phyloP scores from a whole-genome alignment of 2,329 filamentous ascomycete species.

The Neonectria coccinea region DNA sequence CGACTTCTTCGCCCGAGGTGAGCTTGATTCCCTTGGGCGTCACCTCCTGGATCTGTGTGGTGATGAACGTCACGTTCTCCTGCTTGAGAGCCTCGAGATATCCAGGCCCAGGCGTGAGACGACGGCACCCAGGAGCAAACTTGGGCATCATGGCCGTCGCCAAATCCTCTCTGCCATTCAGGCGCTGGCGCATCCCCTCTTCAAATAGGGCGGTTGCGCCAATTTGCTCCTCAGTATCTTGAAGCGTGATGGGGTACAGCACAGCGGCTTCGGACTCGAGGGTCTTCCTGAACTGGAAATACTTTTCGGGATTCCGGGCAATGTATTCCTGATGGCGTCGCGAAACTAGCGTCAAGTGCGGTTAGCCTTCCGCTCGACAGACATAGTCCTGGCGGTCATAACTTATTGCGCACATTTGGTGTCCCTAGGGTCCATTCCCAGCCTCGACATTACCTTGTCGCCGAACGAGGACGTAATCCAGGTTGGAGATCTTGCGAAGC shows the following conservation, averaged over 20 bases:
- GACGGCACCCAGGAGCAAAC: conserved; percentile 28
- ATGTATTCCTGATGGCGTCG: conserved; percentile 23
- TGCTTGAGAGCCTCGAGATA: conserved; percentile 29
- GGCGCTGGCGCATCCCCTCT: conserved; percentile 16
- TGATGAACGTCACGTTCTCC: conserved; percentile 25
- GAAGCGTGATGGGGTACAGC: conserved; percentile 15
- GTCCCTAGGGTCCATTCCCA: conserved; percentile 23
- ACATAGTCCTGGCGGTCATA: background rate
- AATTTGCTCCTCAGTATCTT: conserved; percentile 10
- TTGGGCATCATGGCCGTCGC: conserved; percentile 14
- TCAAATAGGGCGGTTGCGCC: background rate
- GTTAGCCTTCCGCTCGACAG: background rate
- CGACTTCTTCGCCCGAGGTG: conserved; percentile 8
- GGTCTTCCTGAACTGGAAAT: conserved; percentile 19
- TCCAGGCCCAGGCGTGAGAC: conserved; percentile 28
- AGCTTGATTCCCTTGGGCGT: conserved; percentile 9
- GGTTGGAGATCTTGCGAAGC: conserved; percentile 15
- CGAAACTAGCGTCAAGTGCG: conserved; percentile 13
- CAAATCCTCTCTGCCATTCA: background rate
- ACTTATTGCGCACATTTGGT: conserved; percentile 21
- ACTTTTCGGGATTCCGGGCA: conserved; percentile 23
- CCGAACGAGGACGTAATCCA: conserved; percentile 23
- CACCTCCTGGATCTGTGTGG: background rate
- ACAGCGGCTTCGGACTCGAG: conserved; percentile 18
- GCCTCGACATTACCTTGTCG: conserved; percentile 21